Percentiles rank a stretch among this genome's conserved stretches.
Evolutionary conservation across 2,329 filamentous ascomycete genomes (phyloP).

Genomic region (Cladosporium cucumerinum): DNA sequence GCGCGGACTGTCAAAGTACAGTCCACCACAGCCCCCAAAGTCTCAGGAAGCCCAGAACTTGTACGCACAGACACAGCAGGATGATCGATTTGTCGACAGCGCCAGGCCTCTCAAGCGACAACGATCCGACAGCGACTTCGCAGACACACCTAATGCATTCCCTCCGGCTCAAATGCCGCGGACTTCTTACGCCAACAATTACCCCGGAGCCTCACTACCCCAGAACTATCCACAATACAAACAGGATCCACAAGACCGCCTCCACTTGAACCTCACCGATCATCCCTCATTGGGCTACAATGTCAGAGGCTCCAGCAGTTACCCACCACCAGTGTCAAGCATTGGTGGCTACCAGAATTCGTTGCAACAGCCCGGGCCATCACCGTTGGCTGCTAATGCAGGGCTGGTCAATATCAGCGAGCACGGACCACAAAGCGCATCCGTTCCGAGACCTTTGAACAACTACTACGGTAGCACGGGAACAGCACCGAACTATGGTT

Average conservation of each 20-base stretch:
- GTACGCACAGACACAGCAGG: constrained; percentile 14
- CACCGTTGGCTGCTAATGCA: constrained; percentile 14
- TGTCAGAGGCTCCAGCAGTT: constrained; percentile 14
- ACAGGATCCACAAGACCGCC: constrained; percentile 8
- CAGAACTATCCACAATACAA: constrained; percentile 13
- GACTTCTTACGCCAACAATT: constrained; percentile 5
- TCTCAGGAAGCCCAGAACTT: constrained; percentile 14
- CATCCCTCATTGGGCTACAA: constrained; percentile 10
- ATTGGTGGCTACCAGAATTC: constrained; percentile 13
- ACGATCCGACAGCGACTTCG: constrained; percentile 28
- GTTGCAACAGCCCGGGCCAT: constrained; percentile 16
- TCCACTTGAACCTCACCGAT: constrained; percentile 8
- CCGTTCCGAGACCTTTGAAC: constrained; percentile 16
- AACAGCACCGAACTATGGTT: constrained; percentile 10
- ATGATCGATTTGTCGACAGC: constrained; percentile 20
- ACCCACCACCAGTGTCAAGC: constrained; percentile 10
- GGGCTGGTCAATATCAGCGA: constrained; percentile 15
- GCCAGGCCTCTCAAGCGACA: constrained; percentile 26
- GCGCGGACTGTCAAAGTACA: constrained; percentile 9
- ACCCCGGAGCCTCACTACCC: constrained; percentile 5
- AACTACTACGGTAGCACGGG: constrained; percentile 17
- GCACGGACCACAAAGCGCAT: constrained; percentile 10
- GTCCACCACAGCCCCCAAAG: constrained; percentile 23
- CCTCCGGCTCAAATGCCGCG: constrained; percentile 14
- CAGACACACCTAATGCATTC: constrained; percentile 6